These are phyloP conservation scores for Cryptosporidium viatorum DNA, from an alignment of 169 alveolate genomes.

Conservation along the genomic window DNA sequence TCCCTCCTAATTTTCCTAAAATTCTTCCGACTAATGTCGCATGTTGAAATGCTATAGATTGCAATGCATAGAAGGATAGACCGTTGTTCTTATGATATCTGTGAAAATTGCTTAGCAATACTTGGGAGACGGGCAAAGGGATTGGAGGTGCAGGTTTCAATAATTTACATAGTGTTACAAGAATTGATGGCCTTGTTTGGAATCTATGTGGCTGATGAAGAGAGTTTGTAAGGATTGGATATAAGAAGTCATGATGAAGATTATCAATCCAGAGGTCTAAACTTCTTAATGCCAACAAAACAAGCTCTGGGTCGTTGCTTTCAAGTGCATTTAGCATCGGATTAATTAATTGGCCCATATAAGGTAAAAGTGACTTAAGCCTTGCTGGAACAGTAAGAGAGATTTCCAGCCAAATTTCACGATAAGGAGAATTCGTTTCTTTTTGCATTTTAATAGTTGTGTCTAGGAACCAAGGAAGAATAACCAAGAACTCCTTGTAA, in stretches of 20 bases:
- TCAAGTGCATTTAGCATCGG: slow-evolving; percentile 73
- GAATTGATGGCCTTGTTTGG: slow-evolving; percentile 72
- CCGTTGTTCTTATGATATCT: slow-evolving; percentile 39
- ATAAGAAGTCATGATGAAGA: slow-evolving; percentile 79
- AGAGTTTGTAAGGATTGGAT: slow-evolving; percentile 78
- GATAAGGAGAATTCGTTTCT: slow-evolving; percentile 40
- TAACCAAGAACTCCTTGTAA: slow-evolving; percentile 53
- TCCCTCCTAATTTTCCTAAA: slow-evolving; percentile 81
- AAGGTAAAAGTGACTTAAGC: slow-evolving; percentile 65
- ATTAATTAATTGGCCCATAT: slow-evolving; percentile 62
- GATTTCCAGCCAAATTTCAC: slow-evolving; percentile 69
- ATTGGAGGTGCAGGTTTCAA: slow-evolving; percentile 74
- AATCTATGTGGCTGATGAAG: slow-evolving; percentile 53
- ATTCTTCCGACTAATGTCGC: slow-evolving; percentile 77
- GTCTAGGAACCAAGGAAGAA: slow-evolving; percentile 72
- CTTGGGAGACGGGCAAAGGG: slow-evolving; percentile 59
- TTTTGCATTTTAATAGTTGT: slow-evolving; percentile 68
- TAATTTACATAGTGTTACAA: slow-evolving; percentile 57
- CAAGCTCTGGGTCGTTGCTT: slow-evolving; percentile 74
- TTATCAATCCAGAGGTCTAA: slow-evolving; percentile 80
- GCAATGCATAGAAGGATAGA: slow-evolving; percentile 51
- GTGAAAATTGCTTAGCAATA: slow-evolving; percentile 33
- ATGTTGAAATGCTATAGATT: slow-evolving; percentile 70
- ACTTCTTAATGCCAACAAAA: slow-evolving; percentile 77
- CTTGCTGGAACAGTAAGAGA: slow-evolving; percentile 74